Conservation (phyloP, 2,329 filamentous ascomycete species). For the Exophiala viscosa region DNA sequence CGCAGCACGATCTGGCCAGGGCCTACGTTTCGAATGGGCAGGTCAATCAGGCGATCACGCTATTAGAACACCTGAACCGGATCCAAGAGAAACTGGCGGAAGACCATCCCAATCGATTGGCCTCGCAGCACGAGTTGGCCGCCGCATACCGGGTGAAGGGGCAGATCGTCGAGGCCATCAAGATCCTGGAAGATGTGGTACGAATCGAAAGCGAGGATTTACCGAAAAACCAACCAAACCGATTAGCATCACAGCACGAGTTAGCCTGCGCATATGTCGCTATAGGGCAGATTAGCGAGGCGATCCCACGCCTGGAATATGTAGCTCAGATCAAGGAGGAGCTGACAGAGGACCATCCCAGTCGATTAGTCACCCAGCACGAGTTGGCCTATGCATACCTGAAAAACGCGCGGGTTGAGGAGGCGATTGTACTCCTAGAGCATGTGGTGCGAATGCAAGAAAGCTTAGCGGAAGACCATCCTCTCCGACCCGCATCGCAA, state of each 20-base stretch:
- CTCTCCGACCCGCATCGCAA: constrained; percentile 21
- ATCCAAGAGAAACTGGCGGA: constrained; percentile 22
- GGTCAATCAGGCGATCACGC: no score
- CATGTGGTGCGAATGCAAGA: constrained; percentile 20
- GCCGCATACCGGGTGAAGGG: constrained; percentile 21
- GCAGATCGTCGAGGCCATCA: constrained; percentile 21
- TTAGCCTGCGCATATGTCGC: constrained; percentile 20
- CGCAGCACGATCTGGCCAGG: no score
- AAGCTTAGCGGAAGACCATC: constrained; percentile 29
- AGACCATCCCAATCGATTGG: constrained; percentile 25
- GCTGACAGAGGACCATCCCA: constrained; percentile 28
- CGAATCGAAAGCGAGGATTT: constrained; percentile 26
- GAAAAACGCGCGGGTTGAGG: constrained; percentile 22
- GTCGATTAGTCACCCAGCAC: constrained; percentile 18
- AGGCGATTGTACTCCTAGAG: constrained; percentile 14
- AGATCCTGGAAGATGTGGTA: constrained; percentile 25
- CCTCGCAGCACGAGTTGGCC: constrained; percentile 18
- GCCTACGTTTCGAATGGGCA: no score
- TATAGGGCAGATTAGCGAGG: constrained; percentile 21
- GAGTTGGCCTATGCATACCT: constrained; percentile 20
- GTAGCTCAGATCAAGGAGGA: constrained; percentile 25
- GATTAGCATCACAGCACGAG: constrained; percentile 9
- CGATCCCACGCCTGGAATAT: constrained; percentile 21
- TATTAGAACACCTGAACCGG: not conserved
- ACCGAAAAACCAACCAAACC: constrained; percentile 29